These are phyloP conservation scores for Pythium dissotocum DNA, from an alignment of 352 stramenopile genomes.

Conservation along the genomic window DNA sequence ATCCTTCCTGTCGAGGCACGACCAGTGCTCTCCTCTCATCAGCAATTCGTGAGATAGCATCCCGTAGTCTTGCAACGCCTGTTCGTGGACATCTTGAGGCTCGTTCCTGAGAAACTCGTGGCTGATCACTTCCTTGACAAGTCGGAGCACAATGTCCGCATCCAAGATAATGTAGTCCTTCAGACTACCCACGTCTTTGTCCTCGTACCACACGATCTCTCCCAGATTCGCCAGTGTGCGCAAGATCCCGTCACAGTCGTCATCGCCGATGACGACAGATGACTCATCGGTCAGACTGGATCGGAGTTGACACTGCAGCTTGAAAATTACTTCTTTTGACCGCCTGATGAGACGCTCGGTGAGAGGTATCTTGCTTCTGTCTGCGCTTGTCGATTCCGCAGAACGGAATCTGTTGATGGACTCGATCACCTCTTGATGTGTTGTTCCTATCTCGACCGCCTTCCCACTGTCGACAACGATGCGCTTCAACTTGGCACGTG, in stretches of 20 bases:
- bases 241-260: conserved; percentile 4
- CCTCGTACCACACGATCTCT: conserved; percentile 24
- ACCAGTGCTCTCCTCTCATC: conserved; percentile 5
- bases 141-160: conserved; percentile 31
- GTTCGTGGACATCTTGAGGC: neutral
- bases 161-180: conserved; percentile 8
- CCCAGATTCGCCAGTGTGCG: conserved; percentile 15
- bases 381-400: too few relatives aligned
- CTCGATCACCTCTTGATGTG: too few relatives aligned
- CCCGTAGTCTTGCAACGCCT: neutral
- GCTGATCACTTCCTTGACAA: neutral
- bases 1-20: conserved; percentile 15
- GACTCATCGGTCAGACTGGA: too few relatives aligned
- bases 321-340: too few relatives aligned
- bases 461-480: too few relatives aligned
- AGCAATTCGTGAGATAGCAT: neutral
- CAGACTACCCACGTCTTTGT: neutral
- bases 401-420: too few relatives aligned
- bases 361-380: too few relatives aligned
- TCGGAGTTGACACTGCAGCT: too few relatives aligned
- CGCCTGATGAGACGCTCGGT: too few relatives aligned
- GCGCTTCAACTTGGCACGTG: too few relatives aligned
- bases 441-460: too few relatives aligned
- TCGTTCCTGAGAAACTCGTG: neutral
- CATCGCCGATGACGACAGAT: too few relatives aligned